These are phyloP conservation scores for Hymenoscyphus salicellus DNA, from an alignment of 2,329 filamentous ascomycete species.

Conservation along the genomic window DNA sequence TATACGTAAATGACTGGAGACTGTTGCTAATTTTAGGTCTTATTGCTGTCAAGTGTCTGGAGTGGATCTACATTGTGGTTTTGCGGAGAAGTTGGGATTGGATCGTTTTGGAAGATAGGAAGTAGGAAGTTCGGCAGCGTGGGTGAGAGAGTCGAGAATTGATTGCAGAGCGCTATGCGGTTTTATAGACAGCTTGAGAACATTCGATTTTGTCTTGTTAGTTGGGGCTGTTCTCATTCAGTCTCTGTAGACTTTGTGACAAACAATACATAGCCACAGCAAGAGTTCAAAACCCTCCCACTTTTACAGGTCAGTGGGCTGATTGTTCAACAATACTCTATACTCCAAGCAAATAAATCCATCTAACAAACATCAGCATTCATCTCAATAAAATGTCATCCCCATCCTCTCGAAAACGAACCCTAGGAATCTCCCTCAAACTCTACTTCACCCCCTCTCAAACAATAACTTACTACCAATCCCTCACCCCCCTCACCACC, in stretches of 20 bases:
- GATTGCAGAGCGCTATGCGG: not conserved
- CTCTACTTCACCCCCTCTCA: constrained; percentile 73
- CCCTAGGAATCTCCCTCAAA: constrained; percentile 73
- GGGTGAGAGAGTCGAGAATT: not conserved
- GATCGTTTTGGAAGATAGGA: not conserved
- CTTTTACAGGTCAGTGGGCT: not conserved
- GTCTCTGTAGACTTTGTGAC: not conserved
- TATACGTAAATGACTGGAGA: no score
- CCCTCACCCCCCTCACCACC: constrained; percentile 44
- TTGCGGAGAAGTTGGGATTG: no score
- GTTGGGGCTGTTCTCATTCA: not conserved
- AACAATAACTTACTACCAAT: constrained; percentile 57
- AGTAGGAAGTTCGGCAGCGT: not conserved
- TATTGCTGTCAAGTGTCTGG: no score
- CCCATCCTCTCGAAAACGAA: constrained; percentile 45
- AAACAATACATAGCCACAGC: not conserved
- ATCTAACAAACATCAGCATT: not conserved
- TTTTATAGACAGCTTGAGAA: no score
- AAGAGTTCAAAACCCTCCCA: not conserved
- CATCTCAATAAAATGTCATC: constrained; percentile 27
- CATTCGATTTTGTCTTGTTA: not conserved
- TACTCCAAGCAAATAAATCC: not conserved
- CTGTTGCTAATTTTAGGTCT: no score
- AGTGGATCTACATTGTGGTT: no score
- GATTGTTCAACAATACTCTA: not conserved